Evolutionary conservation across 352 stramenopile species (phyloP).

Genomic region (Hyaloperonospora brassicae): DNA sequence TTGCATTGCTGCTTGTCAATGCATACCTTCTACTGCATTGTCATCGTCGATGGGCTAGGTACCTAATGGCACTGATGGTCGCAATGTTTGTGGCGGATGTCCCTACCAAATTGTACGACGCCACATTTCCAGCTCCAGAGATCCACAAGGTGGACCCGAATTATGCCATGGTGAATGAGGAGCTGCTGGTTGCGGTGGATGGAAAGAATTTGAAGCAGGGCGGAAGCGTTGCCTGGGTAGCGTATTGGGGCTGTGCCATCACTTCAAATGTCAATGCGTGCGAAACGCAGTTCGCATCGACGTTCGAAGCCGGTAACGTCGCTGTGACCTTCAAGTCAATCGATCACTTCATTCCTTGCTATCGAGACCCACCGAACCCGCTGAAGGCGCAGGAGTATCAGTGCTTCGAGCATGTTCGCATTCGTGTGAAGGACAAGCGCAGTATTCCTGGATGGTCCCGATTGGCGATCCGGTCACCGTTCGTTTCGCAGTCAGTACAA

Average conservation of each 20-base stretch:
- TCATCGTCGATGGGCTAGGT: slow-evolving; percentile 47
- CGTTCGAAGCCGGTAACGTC: slow-evolving; percentile 58
- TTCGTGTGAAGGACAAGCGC: slow-evolving; percentile 72
- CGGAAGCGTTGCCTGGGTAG: slow-evolving; percentile 64
- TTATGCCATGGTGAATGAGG: slow-evolving; percentile 68
- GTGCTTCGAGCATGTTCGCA: slow-evolving; percentile 58
- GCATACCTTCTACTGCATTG: slow-evolving; percentile 42
- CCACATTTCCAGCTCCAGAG: slow-evolving; percentile 45
- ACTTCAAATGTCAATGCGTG: slow-evolving; percentile 49
- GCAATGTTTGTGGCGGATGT: slow-evolving; percentile 39
- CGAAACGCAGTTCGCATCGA: slow-evolving; percentile 61
- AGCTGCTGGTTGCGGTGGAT: slow-evolving; percentile 53
- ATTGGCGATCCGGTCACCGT: slow-evolving; percentile 3
- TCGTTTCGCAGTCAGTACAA: slow-evolving; percentile 3
- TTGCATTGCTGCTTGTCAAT: slow-evolving; percentile 31
- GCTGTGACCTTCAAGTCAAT: slow-evolving; percentile 60
- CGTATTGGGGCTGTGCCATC: slow-evolving; percentile 71
- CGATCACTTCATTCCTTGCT: slow-evolving; percentile 84
- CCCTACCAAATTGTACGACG: slow-evolving; percentile 39
- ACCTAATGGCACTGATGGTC: slow-evolving; percentile 38
- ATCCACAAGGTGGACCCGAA: slow-evolving; percentile 55
- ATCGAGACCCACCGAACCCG: slow-evolving; percentile 66
- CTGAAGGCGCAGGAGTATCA: slow-evolving; percentile 61
- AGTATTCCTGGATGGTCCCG: slow-evolving; percentile 76
- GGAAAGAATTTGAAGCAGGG: slow-evolving; percentile 71